Evolutionary conservation across 2,329 filamentous ascomycete species (phyloP).

Genomic region (Ophiostoma triangulosporum): DNA sequence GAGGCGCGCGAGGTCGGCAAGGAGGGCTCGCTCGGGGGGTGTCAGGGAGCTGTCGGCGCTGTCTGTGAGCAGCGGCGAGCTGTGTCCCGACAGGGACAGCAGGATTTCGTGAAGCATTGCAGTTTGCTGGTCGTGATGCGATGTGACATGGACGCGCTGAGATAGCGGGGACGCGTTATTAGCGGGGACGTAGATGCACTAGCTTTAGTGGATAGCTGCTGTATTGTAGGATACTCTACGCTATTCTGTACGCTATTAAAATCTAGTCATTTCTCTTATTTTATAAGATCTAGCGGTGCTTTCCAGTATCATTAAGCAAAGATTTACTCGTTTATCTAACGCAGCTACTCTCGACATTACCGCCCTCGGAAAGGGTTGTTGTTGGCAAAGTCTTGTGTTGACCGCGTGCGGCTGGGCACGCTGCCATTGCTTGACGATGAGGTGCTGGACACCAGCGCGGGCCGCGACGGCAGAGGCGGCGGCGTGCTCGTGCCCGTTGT

Average conservation of each 20-base stretch:
- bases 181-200: too few species aligned
- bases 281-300: too few species aligned
- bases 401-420: constrained; percentile 3
- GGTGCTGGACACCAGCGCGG: neutral
- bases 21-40: constrained; percentile 69
- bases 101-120: constrained; percentile 96
- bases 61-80: constrained; percentile 61
- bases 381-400: constrained; percentile 12
- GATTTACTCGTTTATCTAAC: neutral
- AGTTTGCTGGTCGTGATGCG: constrained; percentile 3
- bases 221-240: too few species aligned
- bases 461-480: constrained; percentile 1
- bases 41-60: constrained; percentile 41
- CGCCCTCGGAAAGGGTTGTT: constrained; percentile 14
- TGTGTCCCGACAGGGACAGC: constrained; percentile 87
- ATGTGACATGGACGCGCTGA: constrained; percentile 5
- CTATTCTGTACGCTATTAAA: too few species aligned
- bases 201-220: too few species aligned
- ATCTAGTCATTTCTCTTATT: too few species aligned
- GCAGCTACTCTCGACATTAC: neutral
- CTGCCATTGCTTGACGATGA: constrained; percentile 4
- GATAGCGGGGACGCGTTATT: neutral
- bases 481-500: neutral
- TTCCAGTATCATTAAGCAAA: too few species aligned
- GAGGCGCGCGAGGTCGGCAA: constrained; percentile 63